Evolutionary conservation across 352 stramenopile species (phyloP), one percentile per base, ranked within the genome.

Genomic region (Globisporangium spinosum): DNA sequence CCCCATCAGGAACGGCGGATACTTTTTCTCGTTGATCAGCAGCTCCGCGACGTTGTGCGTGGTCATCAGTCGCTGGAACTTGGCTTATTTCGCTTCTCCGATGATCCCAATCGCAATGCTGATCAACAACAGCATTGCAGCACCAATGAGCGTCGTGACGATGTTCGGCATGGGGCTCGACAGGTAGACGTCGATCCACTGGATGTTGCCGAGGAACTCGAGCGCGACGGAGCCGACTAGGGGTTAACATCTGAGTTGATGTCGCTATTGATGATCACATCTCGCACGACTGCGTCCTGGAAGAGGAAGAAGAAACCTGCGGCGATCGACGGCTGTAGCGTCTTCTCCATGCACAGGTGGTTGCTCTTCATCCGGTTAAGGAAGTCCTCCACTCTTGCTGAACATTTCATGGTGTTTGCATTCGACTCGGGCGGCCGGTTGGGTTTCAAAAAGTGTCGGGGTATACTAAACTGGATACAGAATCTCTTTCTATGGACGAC

Each of bases 341-440:
- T 75, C 51, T 68, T 29, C 23, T 80, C 73, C 6, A 78, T 74
- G 60, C 80, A 83, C 17, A 80, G 25, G 34, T 83, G 73, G 27
- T 77, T n/a, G n/a, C n/a, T n/a, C n/a, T n/a, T n/a, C n/a, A n/a
- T n/a, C n/a, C n/a, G n/a, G n/a, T n/a, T n/a, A n/a, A n/a, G n/a
- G n/a, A n/a, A n/a, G n/a, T n/a, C n/a, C n/a, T n/a, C n/a, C n/a
- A n/a, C n/a, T n/a, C n/a, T n/a, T n/a, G n/a, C n/a, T n/a, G n/a
- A n/a, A n/a, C n/a, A n/a, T n/a, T n/a, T n/a, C n/a, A n/a, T n/a
- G n/a, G n/a, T n/a, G n/a, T n/a, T n/a, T n/a, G n/a, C n/a, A n/a
- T n/a, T n/a, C n/a, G n/a, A n/a, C n/a, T n/a, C n/a, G n/a, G n/a
- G n/a, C n/a, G n/a, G n/a, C n/a, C n/a, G n/a, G n/a, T n/a, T n/a